phyloP scores from a whole-genome alignment of 495 filamentous ascomycete species.

The Trichocladium uniseriatum region DNA sequence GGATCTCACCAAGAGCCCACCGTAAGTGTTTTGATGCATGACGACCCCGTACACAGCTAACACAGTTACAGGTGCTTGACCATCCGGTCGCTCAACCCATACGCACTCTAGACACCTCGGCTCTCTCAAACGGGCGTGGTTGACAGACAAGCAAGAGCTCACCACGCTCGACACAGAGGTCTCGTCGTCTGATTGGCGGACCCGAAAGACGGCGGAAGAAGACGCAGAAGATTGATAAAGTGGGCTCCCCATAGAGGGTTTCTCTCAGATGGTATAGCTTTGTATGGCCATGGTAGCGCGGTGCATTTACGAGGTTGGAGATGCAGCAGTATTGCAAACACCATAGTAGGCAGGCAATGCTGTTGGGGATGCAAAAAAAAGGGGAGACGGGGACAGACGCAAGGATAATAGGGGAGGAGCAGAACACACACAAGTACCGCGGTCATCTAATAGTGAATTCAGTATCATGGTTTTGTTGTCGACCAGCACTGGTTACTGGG shows the following conservation, averaged over 20 bases:
- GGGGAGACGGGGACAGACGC: background rate
- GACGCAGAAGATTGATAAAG: constrained; percentile 3
- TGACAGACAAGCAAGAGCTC: no score
- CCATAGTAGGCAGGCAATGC: background rate
- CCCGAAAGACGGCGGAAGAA: background rate
- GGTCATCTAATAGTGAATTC: constrained; percentile 9
- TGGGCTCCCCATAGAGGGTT: background rate
- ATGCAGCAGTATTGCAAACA: background rate
- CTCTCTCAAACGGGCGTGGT: background rate
- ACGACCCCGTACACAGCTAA: constrained; percentile 27
- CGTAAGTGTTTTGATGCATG: constrained; percentile 53
- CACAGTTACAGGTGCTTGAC: constrained; percentile 68
- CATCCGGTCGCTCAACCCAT: constrained; percentile 94
- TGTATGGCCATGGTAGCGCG: background rate
- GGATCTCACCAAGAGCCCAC: constrained; percentile 95
- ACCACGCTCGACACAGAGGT: background rate
- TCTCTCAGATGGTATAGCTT: constrained; percentile 2
- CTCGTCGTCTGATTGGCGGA: background rate
- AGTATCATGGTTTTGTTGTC: background rate
- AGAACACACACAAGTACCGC: constrained; percentile 4
- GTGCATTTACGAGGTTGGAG: background rate
- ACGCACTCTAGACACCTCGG: constrained; percentile 57
- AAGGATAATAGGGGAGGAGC: background rate
- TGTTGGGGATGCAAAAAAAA: background rate
- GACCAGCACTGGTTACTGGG: background rate